These are phyloP conservation scores for Blumeria graminis DNA, from an alignment of 2,329 filamentous ascomycete species.

Conservation along the genomic window DNA sequence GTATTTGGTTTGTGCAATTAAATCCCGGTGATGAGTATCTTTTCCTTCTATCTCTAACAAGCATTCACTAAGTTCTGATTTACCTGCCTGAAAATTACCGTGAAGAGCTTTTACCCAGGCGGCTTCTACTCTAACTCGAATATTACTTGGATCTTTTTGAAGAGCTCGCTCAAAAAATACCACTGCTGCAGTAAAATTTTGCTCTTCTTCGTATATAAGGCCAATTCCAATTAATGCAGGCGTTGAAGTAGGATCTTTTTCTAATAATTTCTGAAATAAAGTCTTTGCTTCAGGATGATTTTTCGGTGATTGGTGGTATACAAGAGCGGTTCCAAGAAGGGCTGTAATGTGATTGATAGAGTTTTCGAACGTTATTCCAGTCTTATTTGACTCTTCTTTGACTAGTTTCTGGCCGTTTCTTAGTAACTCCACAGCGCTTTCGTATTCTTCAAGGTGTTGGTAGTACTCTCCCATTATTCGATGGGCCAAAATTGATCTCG, in stretches of 20 bases:
- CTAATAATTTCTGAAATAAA: conserved; percentile 65
- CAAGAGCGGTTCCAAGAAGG: conserved; percentile 63
- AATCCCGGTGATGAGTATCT: conserved; percentile 34
- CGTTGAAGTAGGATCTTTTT: conserved; percentile 52
- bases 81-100: conserved; percentile 46
- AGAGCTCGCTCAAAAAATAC: conserved; percentile 59
- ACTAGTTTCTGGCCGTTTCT: conserved; percentile 45
- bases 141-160: conserved; percentile 44
- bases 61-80: conserved; percentile 45
- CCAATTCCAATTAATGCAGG: conserved; percentile 72
- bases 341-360: conserved; percentile 51
- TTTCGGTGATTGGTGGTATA: conserved; percentile 73
- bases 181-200: conserved; percentile 63
- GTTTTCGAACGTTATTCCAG: conserved; percentile 43
- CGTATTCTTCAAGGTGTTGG: conserved; percentile 61
- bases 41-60: conserved; percentile 39
- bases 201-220: conserved; percentile 76
- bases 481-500: conserved; percentile 57
- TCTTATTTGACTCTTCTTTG: conserved; percentile 34
- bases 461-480: conserved; percentile 68
- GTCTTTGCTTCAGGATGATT: conserved; percentile 70
- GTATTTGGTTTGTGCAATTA: conserved; percentile 71
- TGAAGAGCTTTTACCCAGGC: conserved; percentile 80
- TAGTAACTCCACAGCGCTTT: conserved; percentile 56
- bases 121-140: conserved; percentile 61